A percentile compares a stretch with the other conserved stretches of the same genome.
phyloP scores from a whole-genome alignment of 371 early-diverging fungal species.

The Blakeslea trispora region DNA sequence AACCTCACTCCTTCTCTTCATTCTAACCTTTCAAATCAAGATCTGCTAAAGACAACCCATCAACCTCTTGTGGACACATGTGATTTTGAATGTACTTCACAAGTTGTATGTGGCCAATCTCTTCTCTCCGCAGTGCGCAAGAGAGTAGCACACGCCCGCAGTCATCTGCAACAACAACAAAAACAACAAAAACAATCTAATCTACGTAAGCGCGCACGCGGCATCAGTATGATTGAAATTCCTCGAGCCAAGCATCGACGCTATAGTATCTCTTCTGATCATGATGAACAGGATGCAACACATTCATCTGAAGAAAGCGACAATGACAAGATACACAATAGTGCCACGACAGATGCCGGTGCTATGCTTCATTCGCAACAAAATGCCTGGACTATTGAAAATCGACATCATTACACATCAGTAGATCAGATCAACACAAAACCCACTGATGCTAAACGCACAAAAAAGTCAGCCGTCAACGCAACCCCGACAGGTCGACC shows the following conservation, averaged over 20 bases:
- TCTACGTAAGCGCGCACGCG: constrained; percentile 7
- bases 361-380: not conserved
- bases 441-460: constrained; percentile 8
- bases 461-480: not conserved
- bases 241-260: not conserved
- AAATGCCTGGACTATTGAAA: not conserved
- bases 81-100: constrained; percentile 29
- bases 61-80: not conserved
- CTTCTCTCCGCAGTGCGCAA: constrained; percentile 35
- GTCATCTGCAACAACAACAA: constrained; percentile 11
- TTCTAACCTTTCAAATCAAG: constrained; percentile 2
- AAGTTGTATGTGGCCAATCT: constrained; percentile 40
- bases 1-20: not conserved
- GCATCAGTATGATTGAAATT: constrained; percentile 13
- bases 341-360: no score
- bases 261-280: not conserved
- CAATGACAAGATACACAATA: not conserved
- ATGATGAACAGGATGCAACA: not conserved
- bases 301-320: not conserved
- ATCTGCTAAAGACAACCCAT: constrained; percentile 1
- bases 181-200: constrained; percentile 18
- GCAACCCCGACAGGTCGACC: constrained; percentile 23
- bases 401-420: not conserved
- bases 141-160: constrained; percentile 32
- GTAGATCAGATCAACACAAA: constrained; percentile 7